Percentiles rank a stretch among this genome's conserved stretches.
Conservation (phyloP, 2,329 filamentous ascomycete genomes). For the Monilinia aucupariae region DNA sequence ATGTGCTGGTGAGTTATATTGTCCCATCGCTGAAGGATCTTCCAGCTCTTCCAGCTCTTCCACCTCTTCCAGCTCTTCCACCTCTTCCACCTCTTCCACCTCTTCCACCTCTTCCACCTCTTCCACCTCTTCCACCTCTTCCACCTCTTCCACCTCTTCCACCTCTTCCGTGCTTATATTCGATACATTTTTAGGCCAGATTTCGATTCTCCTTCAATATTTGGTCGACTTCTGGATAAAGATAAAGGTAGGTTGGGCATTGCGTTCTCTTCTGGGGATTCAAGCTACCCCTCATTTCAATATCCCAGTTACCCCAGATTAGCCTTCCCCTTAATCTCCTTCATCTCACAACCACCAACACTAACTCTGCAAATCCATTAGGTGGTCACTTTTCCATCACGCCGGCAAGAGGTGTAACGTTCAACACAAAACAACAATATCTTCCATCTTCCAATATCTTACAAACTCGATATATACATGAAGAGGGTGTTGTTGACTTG, state of each 20-base stretch:
- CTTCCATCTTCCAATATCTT: slow-evolving; percentile 69
- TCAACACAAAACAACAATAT: slow-evolving; percentile 73
- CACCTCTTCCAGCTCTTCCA: no score
- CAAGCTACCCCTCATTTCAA: no score
- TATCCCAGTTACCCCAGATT: neutral
- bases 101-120: no score
- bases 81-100: no score
- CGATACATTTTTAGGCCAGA: slow-evolving; percentile 51
- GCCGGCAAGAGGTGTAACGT: slow-evolving; percentile 46
- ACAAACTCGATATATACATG: slow-evolving; percentile 71
- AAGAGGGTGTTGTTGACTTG: slow-evolving; percentile 67
- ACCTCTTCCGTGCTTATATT: neutral
- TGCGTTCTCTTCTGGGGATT: neutral
- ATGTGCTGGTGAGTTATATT: slow-evolving; percentile 67
- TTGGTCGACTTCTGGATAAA: slow-evolving; percentile 69
- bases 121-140: no score
- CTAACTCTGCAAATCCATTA: slow-evolving; percentile 9
- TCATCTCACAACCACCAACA: neutral
- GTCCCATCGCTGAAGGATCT: no score
- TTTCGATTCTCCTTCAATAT: slow-evolving; percentile 72
- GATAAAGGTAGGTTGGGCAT: slow-evolving; percentile 43
- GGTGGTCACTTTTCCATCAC: slow-evolving; percentile 68
- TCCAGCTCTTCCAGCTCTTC: no score
- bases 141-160: no score
- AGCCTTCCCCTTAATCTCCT: no score